phyloP scores from a whole-genome alignment of 495 filamentous ascomycete species.

The Neurospora sp. region DNA sequence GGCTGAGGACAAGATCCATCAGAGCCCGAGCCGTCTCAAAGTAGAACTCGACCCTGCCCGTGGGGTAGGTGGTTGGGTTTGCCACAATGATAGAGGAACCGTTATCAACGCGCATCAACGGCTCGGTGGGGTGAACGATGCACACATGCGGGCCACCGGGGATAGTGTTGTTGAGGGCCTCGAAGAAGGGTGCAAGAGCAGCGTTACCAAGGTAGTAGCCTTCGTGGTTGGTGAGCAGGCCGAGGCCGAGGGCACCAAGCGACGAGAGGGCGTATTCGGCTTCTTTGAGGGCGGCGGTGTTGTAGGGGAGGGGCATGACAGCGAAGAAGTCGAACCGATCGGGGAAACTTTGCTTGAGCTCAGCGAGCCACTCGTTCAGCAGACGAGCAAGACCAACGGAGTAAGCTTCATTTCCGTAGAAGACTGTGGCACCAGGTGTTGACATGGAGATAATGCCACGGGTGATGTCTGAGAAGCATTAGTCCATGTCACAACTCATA shows the following conservation, averaged over 20 bases:
- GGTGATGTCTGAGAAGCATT: not conserved
- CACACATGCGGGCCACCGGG: not conserved
- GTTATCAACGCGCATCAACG: not conserved
- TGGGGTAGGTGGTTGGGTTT: not conserved
- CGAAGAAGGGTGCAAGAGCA: constrained; percentile 1
- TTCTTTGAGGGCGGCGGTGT: not conserved
- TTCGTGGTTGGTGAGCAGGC: constrained; percentile 3
- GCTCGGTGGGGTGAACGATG: not conserved
- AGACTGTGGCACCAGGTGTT: not conserved
- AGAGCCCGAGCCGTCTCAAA: constrained; percentile 4
- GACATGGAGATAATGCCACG: constrained; percentile 1
- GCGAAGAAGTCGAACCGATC: constrained; percentile 1
- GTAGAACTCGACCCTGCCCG: constrained; percentile 1
- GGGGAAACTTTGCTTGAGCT: not conserved
- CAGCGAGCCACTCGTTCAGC: constrained; percentile 5
- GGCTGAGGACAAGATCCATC: constrained; percentile 2
- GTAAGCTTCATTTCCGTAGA: not conserved
- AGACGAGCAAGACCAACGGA: constrained; percentile 1
- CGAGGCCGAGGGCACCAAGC: not conserved
- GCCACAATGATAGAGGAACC: not conserved
- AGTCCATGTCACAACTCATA: not conserved
- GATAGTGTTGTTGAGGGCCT: not conserved
- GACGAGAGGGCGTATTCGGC: constrained; percentile 1
- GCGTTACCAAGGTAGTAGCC: constrained; percentile 3
- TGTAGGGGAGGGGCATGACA: constrained; percentile 3